Percentiles rank a stretch among this genome's conserved stretches.
phyloP scores from a whole-genome alignment of 768 basidiomycete species.

The Hygrophorus pudorinus region DNA sequence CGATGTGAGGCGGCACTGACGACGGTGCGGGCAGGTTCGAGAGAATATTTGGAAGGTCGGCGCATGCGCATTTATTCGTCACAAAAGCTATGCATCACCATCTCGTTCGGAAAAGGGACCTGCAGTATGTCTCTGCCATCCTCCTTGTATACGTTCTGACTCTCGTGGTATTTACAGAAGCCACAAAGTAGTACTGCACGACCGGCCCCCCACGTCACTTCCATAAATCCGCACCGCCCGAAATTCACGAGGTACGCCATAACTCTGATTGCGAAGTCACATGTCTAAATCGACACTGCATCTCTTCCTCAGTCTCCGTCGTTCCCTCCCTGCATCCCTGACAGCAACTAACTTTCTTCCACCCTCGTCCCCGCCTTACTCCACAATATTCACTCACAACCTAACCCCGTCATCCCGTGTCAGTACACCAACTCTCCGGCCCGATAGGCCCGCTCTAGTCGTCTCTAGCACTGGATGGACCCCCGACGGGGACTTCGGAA shows the following conservation, averaged over 20 bases:
- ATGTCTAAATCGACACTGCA: constrained; percentile 13
- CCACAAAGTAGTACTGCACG: constrained; percentile 68
- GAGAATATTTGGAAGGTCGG: constrained; percentile 60
- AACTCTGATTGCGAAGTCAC: not conserved
- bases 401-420: constrained; percentile 7
- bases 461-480: constrained; percentile 97
- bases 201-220: constrained; percentile 87
- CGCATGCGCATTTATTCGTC: constrained; percentile 90
- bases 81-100: constrained; percentile 76
- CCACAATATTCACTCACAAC: constrained; percentile 51
- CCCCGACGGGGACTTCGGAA: constrained; percentile 87
- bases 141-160: too few relatives aligned
- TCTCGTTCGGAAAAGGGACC: constrained; percentile 61
- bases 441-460: constrained; percentile 74
- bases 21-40: too few relatives aligned
- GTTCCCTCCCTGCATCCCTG: constrained; percentile 23
- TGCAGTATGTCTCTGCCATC: constrained; percentile 51
- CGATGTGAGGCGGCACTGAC: too few relatives aligned
- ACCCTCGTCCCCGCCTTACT: too few relatives aligned
- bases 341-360: constrained; percentile 33
- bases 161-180: constrained; percentile 44
- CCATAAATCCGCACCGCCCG: constrained; percentile 54
- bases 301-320: constrained; percentile 42
- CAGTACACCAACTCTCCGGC: too few relatives aligned
- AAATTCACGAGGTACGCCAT: constrained; percentile 61